Base-by-base conservation (phyloP, 1,139 yeast genomes). In the Candida glucosophila region DNA sequence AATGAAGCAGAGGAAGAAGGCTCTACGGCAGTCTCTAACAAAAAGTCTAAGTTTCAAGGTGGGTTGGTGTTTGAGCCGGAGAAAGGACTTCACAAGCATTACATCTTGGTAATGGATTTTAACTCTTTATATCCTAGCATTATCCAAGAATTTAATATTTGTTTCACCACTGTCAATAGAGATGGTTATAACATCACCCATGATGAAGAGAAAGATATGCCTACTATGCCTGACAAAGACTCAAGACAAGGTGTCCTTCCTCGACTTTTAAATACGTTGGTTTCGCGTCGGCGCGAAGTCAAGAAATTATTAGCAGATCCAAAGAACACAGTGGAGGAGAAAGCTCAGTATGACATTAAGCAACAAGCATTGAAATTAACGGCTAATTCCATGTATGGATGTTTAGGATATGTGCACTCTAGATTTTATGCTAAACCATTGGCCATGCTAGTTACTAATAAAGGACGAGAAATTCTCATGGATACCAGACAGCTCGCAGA, bases 371-470 rank as follows among this genome's bases (percentile, higher is more conserved):
- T 92, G 47, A 92, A 92, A 51, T 67, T 92, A 45, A 92, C 98
- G 2, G 99, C 99, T 12, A 92, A 92, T 55, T 90, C 98, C 16
- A 90, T 92, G 97, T 92, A 92, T 56, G 99, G 99, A 48, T 92
- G 98, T 70, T 69, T 92, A 42, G 99, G 98, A 37, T 88, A 78
- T 51, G 80, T 81, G 7, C 73, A 80, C 43, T 86, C 97, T 14
- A 71, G 98, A 43, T 92, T 92, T 51, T 90, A 88, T 47, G 99
- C 98, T 8, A 79, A 85, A 45, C 96, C 97, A 1, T 64, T 92
- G 41, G 98, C 98, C 5, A 85, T 85, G 88, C 63, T 92, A 47
- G 95, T 88, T 26, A 92, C 99, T 1, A 80, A 77, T 44, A 85
- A 86, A 50, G 99, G 99, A 46, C 72, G 99, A 58, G 97, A 92